These are phyloP conservation scores for Raphanus hybrid DNA, from an alignment of 441 rosid genomes.

Conservation along the genomic window DNA sequence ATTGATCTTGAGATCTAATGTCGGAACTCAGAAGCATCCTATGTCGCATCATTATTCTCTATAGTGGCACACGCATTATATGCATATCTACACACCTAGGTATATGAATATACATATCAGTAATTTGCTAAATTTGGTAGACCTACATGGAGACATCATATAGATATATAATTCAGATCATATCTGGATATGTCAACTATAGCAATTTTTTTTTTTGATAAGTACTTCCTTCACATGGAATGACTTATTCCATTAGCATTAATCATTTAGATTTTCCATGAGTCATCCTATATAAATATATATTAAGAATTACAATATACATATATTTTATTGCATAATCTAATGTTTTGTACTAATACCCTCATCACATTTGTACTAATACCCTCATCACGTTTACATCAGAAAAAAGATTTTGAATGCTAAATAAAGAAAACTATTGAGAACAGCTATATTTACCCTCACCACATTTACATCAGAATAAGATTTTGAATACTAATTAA, in stretches of 20 bases:
- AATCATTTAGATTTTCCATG: constrained; percentile 18
- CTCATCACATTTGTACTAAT: no score
- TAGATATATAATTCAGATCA: constrained; percentile 9
- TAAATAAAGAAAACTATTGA: no score
- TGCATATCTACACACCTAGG: background rate
- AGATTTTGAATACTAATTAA: no score
- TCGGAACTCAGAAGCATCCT: constrained; percentile 42
- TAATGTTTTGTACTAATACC: no score
- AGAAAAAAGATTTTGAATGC: no score
- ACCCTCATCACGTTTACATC: no score
- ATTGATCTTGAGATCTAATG: constrained; percentile 30
- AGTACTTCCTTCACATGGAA: constrained; percentile 23
- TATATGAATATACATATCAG: background rate
- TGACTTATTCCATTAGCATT: constrained; percentile 21
- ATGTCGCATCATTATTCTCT: constrained; percentile 31
- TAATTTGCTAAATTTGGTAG: background rate
- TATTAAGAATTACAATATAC: background rate
- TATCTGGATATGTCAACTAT: constrained; percentile 34
- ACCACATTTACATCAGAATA: no score
- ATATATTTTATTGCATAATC: no score
- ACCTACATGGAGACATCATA: constrained; percentile 24
- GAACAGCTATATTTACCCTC: no score
- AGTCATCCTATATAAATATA: background rate
- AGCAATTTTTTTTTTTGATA: background rate
- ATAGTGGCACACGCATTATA: constrained; percentile 29